Evolutionary conservation across 2,329 filamentous ascomycete species (phyloP), one percentile per base, ranked within the genome.

Genomic region (Penicillium sp.): DNA sequence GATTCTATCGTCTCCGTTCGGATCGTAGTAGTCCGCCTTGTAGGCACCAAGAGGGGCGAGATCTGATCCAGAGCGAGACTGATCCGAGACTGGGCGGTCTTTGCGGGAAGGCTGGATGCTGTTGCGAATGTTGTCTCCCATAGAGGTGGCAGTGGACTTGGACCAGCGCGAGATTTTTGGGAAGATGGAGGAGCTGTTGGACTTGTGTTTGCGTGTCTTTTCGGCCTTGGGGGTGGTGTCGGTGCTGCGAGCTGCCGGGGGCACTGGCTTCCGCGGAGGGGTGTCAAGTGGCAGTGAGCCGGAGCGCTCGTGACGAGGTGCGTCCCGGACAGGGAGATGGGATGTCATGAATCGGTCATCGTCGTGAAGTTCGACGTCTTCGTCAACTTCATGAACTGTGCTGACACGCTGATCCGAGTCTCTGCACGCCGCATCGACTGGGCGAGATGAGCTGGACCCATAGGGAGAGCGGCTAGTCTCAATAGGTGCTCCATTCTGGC

Each of bases 101-200:
- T 84, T 72, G 40, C 77, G 77, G 37, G 76, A 77, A 25, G 67
- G 64, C 46, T 75, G 73, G 38, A 70, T 68, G 61, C 83, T 88
- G 61, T 81, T 82, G 34, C 86, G 82, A 67, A 91, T 87, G 34
- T 86, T 87, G 59, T 87, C 86, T 37, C 88, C 85, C 36, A 90
- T 83, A 53, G 89, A 95, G 0, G 90, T 95, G 3, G 91, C 82
- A 0, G 93, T 99, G 2, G 92, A 97, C 73, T 95, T 93, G 0
- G 92, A 97, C 93, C 93, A 99, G 36, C 93, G 83, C 5, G 93
- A 97, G 55, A 95, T 91, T 75, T 95, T 96, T 19, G 91, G 90
- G 54, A 95, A 87, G 77, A 84, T 77, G 0, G 88, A 89, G 0
- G 89, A 93, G 50, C 84, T 83, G 64, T 81, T 87, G 1, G 89